Percentiles rank a stretch among this genome's conserved stretches.
Conservation (phyloP, 768 basidiomycete genomes). For the Lentinula aciculospora region DNA sequence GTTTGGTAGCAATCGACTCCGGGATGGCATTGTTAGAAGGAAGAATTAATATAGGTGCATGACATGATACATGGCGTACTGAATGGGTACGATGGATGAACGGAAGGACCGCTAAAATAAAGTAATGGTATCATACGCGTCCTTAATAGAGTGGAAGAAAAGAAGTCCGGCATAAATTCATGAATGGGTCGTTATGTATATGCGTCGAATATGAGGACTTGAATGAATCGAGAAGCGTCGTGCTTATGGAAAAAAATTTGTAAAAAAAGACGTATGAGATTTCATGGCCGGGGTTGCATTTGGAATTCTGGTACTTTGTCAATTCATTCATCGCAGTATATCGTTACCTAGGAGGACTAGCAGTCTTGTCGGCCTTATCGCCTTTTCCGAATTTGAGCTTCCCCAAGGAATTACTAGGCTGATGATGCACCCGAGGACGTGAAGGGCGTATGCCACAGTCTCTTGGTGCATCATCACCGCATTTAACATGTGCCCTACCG, state of each 20-base stretch:
- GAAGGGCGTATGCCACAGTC: constrained; percentile 65
- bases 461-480: constrained; percentile 75
- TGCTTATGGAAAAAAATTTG: neutral
- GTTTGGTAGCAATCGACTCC: neutral
- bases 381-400: neutral
- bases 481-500: constrained; percentile 76
- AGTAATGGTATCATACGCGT: neutral
- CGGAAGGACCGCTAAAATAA: neutral
- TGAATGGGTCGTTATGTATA: neutral
- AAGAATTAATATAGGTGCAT: neutral
- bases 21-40: neutral
- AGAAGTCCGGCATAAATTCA: constrained; percentile 1
- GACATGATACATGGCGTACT: neutral
- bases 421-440: constrained; percentile 20
- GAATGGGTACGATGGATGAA: neutral
- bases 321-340: neutral
- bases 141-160: neutral
- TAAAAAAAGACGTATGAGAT: neutral
- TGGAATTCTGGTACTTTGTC: neutral
- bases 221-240: neutral
- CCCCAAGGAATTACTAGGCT: constrained; percentile 4
- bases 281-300: neutral
- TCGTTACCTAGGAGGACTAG: constrained; percentile 1
- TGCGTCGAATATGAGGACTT: neutral
- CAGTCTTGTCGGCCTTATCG: constrained; percentile 2